Percentiles rank a stretch among this genome's conserved stretches.
Conservation (phyloP, 306 rosid genomes). For the Pyrus pyrifolia region DNA sequence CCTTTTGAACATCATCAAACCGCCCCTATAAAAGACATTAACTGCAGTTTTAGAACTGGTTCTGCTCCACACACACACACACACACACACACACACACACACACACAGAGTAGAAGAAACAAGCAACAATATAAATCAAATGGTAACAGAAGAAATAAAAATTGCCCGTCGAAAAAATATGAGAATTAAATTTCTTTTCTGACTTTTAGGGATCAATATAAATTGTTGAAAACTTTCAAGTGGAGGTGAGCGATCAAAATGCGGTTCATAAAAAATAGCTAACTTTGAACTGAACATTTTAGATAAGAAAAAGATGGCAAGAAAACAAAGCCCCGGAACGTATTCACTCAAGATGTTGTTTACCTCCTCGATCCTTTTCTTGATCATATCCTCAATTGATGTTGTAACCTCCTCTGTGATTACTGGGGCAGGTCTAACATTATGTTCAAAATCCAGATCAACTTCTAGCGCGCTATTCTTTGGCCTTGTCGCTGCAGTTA, state of each 20-base stretch:
- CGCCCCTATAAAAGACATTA: conserved; percentile 39
- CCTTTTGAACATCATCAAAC: conserved; percentile 71
- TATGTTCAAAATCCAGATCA: conserved; percentile 88
- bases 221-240: background rate
- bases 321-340: background rate
- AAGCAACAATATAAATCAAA: background rate
- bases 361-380: conserved; percentile 76
- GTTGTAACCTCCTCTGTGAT: conserved; percentile 86
- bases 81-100: too few species aligned
- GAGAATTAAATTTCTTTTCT: background rate
- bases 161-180: background rate
- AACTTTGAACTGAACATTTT: background rate
- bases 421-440: conserved; percentile 78
- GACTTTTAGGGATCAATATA: background rate
- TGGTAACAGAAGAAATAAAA: background rate
- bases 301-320: background rate
- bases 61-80: background rate
- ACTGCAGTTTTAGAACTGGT: background rate
- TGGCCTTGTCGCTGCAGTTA: conserved; percentile 84
- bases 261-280: background rate
- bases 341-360: background rate
- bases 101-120: background rate
- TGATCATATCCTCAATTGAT: conserved; percentile 71
- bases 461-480: conserved; percentile 78
- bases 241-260: background rate